phyloP scores from a whole-genome alignment of 2,329 filamentous ascomycete species.

The Paraphoma sp. region DNA sequence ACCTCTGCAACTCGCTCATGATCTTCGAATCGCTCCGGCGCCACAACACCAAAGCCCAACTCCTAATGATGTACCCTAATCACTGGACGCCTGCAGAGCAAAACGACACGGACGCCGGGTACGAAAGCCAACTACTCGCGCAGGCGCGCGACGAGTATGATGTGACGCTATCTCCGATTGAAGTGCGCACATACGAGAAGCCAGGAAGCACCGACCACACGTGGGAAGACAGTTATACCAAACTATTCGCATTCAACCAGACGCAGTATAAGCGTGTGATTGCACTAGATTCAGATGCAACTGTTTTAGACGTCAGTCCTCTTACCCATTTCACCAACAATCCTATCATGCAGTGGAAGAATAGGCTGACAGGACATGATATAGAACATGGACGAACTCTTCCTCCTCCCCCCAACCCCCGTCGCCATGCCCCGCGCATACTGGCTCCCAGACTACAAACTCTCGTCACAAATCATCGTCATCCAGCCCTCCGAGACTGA shows the following conservation, averaged over 20 bases:
- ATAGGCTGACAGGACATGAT: conserved; percentile 14
- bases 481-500: conserved; percentile 63
- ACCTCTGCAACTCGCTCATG: conserved; percentile 48
- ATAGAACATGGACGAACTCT: conserved; percentile 70
- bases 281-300: conserved; percentile 65
- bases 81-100: conserved; percentile 10
- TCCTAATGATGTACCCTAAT: conserved; percentile 17
- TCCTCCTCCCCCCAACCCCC: conserved; percentile 64
- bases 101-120: background rate
- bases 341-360: too few relatives aligned
- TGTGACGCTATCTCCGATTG: conserved; percentile 53
- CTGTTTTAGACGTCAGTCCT: conserved; percentile 57
- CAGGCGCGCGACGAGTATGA: conserved; percentile 53
- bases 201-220: conserved; percentile 45
- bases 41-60: conserved; percentile 30
- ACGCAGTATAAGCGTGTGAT: conserved; percentile 64
- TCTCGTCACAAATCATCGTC: conserved; percentile 66
- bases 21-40: conserved; percentile 46
- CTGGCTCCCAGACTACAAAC: conserved; percentile 59
- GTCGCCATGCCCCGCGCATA: conserved; percentile 74
- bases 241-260: conserved; percentile 70
- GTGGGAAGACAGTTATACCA: conserved; percentile 68
- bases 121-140: conserved; percentile 48
- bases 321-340: too few relatives aligned
- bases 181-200: conserved; percentile 35